Percentiles rank a stretch among this genome's conserved stretches.
phyloP scores from a whole-genome alignment of 805 yeast genomes.

The Yamadazyma philogaea region DNA sequence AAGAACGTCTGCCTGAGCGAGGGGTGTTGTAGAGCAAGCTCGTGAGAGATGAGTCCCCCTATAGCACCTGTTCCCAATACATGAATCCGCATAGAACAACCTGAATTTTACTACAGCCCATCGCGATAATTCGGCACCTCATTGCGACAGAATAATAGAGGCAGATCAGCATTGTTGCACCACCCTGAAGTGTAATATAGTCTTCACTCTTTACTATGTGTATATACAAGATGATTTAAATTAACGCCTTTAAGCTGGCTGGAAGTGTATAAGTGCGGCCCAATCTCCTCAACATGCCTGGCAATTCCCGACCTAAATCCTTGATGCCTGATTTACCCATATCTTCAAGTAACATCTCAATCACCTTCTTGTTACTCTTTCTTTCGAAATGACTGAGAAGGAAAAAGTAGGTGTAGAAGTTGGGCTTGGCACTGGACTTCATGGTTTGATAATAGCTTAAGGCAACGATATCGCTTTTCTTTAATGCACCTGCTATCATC shows the following conservation, averaged over 20 bases:
- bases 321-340: conserved; percentile 26
- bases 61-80: conserved; percentile 16
- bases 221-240: conserved; percentile 7
- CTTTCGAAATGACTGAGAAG: conserved; percentile 39
- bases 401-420: conserved; percentile 48
- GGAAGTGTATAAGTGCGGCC: background rate
- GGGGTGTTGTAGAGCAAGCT: conserved; percentile 5
- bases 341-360: conserved; percentile 38
- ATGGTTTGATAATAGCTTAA: conserved; percentile 34
- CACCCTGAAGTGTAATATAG: no score
- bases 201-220: background rate
- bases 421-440: conserved; percentile 33
- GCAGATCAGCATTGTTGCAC: no score
- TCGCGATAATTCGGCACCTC: no score
- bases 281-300: conserved; percentile 25
- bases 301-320: conserved; percentile 40
- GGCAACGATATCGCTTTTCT: conserved; percentile 37
- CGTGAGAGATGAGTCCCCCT: conserved; percentile 16
- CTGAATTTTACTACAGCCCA: background rate
- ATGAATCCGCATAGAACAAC: background rate
- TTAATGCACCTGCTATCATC: conserved; percentile 31
- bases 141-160: no score
- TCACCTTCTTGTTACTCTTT: conserved; percentile 26
- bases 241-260: background rate
- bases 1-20: background rate